Percentiles rank a stretch among this genome's conserved stretches.
These are phyloP conservation scores for Athelia psychrophila DNA, from an alignment of 1,284 basidiomycete species.

Conservation along the genomic window DNA sequence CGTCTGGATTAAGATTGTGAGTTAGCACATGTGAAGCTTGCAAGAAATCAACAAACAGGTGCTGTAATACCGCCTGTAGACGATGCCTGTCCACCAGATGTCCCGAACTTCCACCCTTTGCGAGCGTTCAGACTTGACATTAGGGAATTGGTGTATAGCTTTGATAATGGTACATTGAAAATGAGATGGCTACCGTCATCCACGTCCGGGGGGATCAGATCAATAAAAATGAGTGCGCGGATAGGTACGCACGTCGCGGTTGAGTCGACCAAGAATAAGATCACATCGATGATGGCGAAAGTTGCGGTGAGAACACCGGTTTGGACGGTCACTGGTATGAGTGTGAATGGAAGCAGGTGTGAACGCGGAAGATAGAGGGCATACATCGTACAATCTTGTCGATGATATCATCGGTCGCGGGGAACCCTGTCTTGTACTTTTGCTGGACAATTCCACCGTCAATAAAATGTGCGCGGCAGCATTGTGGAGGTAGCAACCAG, in stretches of 20 bases:
- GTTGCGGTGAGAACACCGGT: constrained; percentile 23
- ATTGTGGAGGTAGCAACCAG: constrained; percentile 17
- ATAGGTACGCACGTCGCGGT: background rate
- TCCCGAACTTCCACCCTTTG: background rate
- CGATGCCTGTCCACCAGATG: background rate
- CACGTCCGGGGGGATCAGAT: background rate
- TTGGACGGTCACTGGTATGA: constrained; percentile 20
- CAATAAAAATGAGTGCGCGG: background rate
- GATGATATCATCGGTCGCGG: constrained; percentile 4
- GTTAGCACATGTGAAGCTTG: background rate
- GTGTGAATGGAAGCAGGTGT: background rate
- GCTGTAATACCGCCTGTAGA: background rate
- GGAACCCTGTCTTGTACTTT: constrained; percentile 1
- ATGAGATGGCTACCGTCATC: background rate
- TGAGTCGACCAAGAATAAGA: constrained; percentile 17
- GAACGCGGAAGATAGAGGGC: background rate
- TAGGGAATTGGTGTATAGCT: constrained; percentile 14
- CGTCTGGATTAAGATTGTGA: background rate
- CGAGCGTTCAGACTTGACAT: constrained; percentile 14
- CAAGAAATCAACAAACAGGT: background rate
- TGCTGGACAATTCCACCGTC: background rate
- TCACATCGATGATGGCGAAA: constrained; percentile 20
- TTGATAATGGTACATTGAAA: constrained; percentile 11
- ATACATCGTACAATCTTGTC: constrained; percentile 5
- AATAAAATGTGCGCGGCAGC: background rate